A percentile compares a stretch with the other conserved stretches of the same genome.
phyloP scores from a whole-genome alignment of 148 eudicot species.

The Arbutus unedo region DNA sequence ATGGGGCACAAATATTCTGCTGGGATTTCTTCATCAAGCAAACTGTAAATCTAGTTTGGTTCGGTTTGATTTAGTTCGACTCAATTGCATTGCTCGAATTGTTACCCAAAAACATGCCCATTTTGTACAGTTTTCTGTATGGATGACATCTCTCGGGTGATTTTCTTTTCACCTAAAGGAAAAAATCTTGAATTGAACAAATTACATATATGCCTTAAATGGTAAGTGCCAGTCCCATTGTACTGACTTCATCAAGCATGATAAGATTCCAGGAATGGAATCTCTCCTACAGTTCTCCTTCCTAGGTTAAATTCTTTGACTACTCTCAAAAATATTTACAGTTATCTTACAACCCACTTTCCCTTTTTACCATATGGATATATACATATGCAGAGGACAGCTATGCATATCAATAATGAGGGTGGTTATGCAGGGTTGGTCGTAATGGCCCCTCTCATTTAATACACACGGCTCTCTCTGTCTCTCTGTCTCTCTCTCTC shows the following conservation, averaged over 20 bases:
- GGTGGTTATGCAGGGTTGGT: background rate
- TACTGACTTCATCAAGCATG: background rate
- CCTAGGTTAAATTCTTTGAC: background rate
- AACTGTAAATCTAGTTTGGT: too few species aligned
- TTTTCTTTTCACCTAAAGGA: background rate
- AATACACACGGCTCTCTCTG: background rate
- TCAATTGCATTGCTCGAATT: background rate
- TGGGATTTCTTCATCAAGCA: too few species aligned
- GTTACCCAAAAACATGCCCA: constrained; percentile 1
- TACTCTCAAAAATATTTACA: background rate
- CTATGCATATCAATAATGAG: background rate
- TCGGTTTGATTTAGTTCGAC: background rate
- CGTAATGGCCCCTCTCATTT: constrained; percentile 7
- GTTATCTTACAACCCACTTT: background rate
- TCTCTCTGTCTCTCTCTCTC: background rate
- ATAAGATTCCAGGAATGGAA: background rate
- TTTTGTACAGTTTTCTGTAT: background rate
- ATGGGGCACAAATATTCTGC: too few species aligned
- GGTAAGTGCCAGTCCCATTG: background rate
- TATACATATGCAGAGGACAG: background rate
- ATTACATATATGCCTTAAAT: background rate
- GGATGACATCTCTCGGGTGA: constrained; percentile 14
- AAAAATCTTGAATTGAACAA: background rate
- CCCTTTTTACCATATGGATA: background rate
- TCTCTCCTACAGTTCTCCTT: background rate